A percentile compares a stretch with the other conserved stretches of the same genome.
Conservation (phyloP, 179 eudicot genomes). For the Actinidia arguta region DNA sequence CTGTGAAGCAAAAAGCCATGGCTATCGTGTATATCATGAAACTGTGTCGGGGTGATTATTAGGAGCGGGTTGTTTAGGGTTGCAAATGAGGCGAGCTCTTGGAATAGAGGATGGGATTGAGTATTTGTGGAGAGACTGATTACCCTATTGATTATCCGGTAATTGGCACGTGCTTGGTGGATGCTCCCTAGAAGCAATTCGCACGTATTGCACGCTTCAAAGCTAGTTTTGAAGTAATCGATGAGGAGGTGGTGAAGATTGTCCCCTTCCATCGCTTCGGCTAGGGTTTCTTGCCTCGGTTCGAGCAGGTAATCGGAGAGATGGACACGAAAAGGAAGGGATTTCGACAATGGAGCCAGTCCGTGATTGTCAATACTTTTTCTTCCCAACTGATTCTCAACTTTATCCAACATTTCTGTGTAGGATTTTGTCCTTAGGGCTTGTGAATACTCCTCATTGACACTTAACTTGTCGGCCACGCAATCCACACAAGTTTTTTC, state of each 20-base stretch:
- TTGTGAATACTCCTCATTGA: constrained; percentile 68
- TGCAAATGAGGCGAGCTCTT: constrained; percentile 52
- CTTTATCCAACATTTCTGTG: constrained; percentile 59
- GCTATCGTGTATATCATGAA: constrained; percentile 36
- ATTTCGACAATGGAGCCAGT: constrained; percentile 20
- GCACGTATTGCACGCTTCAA: constrained; percentile 63
- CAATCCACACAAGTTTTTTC: constrained; percentile 14
- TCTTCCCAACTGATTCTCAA: constrained; percentile 41
- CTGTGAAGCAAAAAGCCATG: constrained; percentile 38
- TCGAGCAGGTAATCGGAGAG: constrained; percentile 61
- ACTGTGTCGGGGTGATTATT: constrained; percentile 30
- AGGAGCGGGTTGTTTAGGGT: constrained; percentile 53
- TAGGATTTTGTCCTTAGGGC: constrained; percentile 75
- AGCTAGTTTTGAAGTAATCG: constrained; percentile 62
- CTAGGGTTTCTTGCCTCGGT: constrained; percentile 58
- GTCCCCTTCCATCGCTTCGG: constrained; percentile 37
- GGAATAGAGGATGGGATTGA: constrained; percentile 19
- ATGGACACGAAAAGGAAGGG: constrained; percentile 32
- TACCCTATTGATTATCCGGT: constrained; percentile 43
- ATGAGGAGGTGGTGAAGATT: constrained; percentile 48
- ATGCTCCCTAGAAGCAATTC: constrained; percentile 57
- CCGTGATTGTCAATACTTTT: constrained; percentile 20
- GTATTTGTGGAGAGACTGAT: constrained; percentile 33
- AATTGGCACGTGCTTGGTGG: constrained; percentile 56
- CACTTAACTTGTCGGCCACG: constrained; percentile 44